A percentile compares a stretch with the other conserved stretches of the same genome.
phyloP scores from a whole-genome alignment of 768 basidiomycete species.

The Daedaleopsis sinensis region DNA sequence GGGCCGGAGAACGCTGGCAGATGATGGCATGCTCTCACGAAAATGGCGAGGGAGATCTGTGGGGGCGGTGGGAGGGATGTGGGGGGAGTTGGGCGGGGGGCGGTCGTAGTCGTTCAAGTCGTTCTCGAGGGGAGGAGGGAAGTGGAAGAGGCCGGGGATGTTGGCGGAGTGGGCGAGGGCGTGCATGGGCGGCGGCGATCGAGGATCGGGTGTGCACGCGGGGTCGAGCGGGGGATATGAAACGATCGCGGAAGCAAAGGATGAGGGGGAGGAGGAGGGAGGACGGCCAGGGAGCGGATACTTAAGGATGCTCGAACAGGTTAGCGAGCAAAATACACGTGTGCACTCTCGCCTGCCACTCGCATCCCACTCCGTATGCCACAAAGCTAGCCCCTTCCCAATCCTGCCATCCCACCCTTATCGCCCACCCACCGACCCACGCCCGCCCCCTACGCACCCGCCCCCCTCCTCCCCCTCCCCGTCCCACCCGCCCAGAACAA shows the following conservation, averaged over 20 bases:
- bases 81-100: neutral
- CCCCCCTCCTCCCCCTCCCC: no score
- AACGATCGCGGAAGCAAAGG: no score
- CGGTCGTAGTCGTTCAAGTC: neutral
- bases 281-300: neutral
- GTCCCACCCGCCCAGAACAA: no score
- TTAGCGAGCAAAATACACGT: neutral
- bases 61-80: neutral
- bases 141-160: conserved; percentile 19
- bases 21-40: neutral
- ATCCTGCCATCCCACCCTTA: neutral
- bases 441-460: no score
- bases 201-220: neutral
- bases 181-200: neutral
- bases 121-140: conserved; percentile 15
- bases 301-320: neutral
- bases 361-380: neutral
- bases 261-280: no score
- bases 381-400: neutral
- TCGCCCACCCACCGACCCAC: no score
- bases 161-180: neutral
- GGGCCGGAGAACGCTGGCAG: neutral
- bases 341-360: neutral
- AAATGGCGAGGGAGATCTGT: neutral
- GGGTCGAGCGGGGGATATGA: neutral